Percentiles rank a stretch among this genome's conserved stretches.
Conservation (phyloP, 371 early-diverging fungal species). For the Lichtheimia ornata region DNA sequence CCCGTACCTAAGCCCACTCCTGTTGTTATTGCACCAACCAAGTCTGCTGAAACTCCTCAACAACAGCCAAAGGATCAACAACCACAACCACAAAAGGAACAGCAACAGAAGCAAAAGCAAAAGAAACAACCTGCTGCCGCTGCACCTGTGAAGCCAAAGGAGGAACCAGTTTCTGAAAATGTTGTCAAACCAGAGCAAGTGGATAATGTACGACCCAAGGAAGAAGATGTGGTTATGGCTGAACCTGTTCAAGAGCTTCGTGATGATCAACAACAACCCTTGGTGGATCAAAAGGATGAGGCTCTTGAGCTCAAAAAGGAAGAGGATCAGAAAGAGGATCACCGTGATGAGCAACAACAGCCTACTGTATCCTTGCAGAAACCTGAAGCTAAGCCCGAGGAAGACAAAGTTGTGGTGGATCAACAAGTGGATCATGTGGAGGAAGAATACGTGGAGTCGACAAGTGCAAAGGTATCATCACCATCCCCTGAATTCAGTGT, state of each 20-base stretch:
- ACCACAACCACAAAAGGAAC: background rate
- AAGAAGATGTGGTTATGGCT: too few relatives aligned
- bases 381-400: background rate
- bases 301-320: background rate
- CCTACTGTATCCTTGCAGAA: too few relatives aligned
- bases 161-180: background rate
- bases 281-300: too few relatives aligned
- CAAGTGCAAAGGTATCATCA: background rate
- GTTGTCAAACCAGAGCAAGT: too few relatives aligned
- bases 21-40: background rate
- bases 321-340: background rate
- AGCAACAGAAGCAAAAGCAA: conserved; percentile 9
- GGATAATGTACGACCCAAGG: too few relatives aligned
- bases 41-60: background rate
- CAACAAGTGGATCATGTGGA: background rate
- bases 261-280: too few relatives aligned
- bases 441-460: background rate
- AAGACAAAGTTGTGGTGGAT: background rate
- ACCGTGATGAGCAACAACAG: background rate
- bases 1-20: conserved; percentile 1
- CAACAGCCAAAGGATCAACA: conserved; percentile 10
- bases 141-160: conserved; percentile 1
- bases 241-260: too few relatives aligned
- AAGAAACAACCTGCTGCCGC: background rate
- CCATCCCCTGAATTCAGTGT: too few relatives aligned